Evolutionary conservation across 176 grass and related monocot species (phyloP), one percentile per base, ranked within the genome.

Genomic region (Phoenix dactylifera): DNA sequence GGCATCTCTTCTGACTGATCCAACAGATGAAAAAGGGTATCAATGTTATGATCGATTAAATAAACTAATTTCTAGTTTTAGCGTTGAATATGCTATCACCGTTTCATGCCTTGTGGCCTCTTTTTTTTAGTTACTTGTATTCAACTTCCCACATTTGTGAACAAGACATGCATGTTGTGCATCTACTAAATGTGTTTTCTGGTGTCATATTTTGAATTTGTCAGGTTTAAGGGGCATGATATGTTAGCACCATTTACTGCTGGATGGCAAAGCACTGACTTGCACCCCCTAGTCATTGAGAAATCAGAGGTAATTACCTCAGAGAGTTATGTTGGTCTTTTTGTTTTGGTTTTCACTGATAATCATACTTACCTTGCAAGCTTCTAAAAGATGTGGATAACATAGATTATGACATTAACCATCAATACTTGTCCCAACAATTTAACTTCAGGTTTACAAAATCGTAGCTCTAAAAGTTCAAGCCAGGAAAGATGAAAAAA

Each of bases 221-320:
- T 29, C 50, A 97, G 93, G 73, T 97, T 85, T 70, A 97, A 91
- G 79, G 93, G 93, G 5, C 93, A 97, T 71, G 84, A 80, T 65
- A 97, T 97, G 93, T 77, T 97, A 62, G 93, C 93, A 49, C 93
- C 93, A 62, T 97, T 97, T 71, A 97, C 93, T 55, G 93, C 93
- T 80, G 93, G 87, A 55, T 97, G 93, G 93, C 93, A 97, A 75
- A 91, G 81, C 66, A 83, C 7, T 48, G 93, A 97, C 65, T 24
- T 88, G 52, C 84, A 92, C 52, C 93, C 93, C 0, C 72, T 98
- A 16, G n/a, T 92, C 55, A 88, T 98, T 52, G 87, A 98, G 0
- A 98, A 78, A 85, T 92, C 93, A 18, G 73, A 98, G 87, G 93
- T 98, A 79, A 50, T 67, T 28, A 49, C 35, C 3, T 44, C 35